Conservation (phyloP, 257 asterid genomes). For the Parsonsia alboflavescens region DNA sequence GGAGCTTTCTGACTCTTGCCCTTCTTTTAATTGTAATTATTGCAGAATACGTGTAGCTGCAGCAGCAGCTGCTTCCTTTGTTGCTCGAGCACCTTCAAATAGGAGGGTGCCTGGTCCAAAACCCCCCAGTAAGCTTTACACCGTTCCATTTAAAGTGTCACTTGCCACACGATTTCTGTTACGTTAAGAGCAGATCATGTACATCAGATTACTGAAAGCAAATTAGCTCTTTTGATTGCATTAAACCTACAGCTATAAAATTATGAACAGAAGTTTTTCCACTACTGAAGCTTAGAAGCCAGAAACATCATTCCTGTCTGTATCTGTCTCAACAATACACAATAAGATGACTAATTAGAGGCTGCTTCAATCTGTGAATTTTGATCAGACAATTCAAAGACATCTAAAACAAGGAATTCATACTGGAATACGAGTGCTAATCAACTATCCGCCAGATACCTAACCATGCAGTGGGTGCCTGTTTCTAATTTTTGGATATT, state of each 20-base stretch:
- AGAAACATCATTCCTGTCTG: background rate
- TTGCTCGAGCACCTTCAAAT: constrained; percentile 74
- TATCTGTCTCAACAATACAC: too few species aligned
- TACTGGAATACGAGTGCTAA: background rate
- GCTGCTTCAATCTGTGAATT: too few species aligned
- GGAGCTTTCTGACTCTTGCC: background rate
- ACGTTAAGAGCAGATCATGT: background rate
- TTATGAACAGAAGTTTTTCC: background rate
- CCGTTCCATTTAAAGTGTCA: background rate
- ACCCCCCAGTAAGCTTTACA: constrained; percentile 32
- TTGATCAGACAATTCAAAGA: too few species aligned
- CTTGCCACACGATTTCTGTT: background rate
- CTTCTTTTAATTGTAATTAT: constrained; percentile 14
- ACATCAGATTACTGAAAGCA: background rate
- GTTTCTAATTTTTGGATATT: background rate
- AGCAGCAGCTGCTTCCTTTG: constrained; percentile 90
- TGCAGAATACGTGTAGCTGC: constrained; percentile 94
- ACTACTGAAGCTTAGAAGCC: background rate
- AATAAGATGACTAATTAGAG: too few species aligned
- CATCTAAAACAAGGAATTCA: background rate
- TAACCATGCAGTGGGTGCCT: too few species aligned
- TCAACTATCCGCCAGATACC: too few species aligned
- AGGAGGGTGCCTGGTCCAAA: constrained; percentile 40
- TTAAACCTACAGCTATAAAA: background rate
- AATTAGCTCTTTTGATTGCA: background rate